Percentiles rank a stretch among this genome's conserved stretches.
Conservation (phyloP, 2,329 filamentous ascomycete genomes). For the Aspergillus versicolor region DNA sequence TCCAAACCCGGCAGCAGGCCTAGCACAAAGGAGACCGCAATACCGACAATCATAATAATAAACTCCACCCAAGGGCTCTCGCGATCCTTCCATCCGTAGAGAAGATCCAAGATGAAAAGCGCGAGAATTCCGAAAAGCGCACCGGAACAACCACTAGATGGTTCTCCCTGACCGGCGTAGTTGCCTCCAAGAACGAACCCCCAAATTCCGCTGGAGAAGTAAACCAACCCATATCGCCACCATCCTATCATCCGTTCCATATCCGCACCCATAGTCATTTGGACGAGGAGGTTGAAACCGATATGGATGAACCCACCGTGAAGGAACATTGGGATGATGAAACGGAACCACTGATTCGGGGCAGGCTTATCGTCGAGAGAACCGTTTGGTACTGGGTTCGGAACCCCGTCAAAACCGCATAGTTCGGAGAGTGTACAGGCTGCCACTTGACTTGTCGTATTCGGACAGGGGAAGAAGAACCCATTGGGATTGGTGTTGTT, state of each 20-base stretch:
- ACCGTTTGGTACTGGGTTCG: conserved; percentile 57
- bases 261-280: conserved; percentile 84
- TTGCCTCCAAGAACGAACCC: conserved; percentile 95
- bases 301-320: conserved; percentile 95
- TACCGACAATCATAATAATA: conserved; percentile 80
- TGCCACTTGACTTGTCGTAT: conserved; percentile 62
- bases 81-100: conserved; percentile 89
- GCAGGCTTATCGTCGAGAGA: conserved; percentile 57
- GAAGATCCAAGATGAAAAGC: conserved; percentile 79
- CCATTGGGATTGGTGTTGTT: conserved; percentile 27
- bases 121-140: conserved; percentile 90
- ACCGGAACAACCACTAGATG: conserved; percentile 87
- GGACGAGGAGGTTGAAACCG: conserved; percentile 88
- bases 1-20: conserved; percentile 89
- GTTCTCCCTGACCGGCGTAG: conserved; percentile 76
- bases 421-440: conserved; percentile 73
- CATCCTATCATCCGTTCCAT: conserved; percentile 90
- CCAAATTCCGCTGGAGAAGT: conserved; percentile 88
- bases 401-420: conserved; percentile 79
- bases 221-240: conserved; percentile 84
- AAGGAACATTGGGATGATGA: conserved; percentile 93
- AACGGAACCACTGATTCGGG: conserved; percentile 95
- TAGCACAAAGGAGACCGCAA: conserved; percentile 86
- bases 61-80: conserved; percentile 76
- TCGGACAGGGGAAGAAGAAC: conserved; percentile 73